phyloP scores from a whole-genome alignment of 148 eudicot species.

The Silene uniflora region DNA sequence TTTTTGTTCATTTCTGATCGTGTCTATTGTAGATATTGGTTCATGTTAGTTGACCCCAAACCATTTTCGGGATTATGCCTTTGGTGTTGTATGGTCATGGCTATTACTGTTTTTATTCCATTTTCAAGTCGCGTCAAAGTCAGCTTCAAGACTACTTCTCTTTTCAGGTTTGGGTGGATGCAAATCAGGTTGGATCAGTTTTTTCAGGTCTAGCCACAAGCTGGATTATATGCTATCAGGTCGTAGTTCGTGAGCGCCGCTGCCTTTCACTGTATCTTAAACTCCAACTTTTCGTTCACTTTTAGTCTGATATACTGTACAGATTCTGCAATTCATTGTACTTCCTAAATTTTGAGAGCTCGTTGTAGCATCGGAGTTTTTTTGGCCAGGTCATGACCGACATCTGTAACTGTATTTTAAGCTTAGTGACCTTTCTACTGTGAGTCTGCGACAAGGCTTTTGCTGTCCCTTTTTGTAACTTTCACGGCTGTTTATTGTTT shows the following conservation, averaged over 20 bases:
- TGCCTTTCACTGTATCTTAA: neutral
- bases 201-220: neutral
- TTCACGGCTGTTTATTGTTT: neutral
- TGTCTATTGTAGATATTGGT: neutral
- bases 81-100: neutral
- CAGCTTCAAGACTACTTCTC: neutral
- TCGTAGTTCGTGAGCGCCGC: too few species aligned
- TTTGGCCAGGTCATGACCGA: neutral
- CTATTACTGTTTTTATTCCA: neutral
- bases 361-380: neutral
- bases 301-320: constrained; percentile 15
- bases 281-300: neutral
- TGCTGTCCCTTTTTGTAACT: too few species aligned
- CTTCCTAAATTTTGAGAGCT: neutral
- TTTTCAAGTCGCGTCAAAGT: neutral
- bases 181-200: neutral
- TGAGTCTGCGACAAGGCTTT: too few species aligned
- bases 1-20: neutral
- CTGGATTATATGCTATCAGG: neutral
- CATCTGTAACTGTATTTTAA: neutral
- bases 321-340: constrained; percentile 6
- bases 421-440: neutral
- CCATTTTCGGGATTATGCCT: neutral
- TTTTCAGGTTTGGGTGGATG: neutral
- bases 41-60: neutral